Evolutionary conservation across 805 yeast species (phyloP), one percentile per base, ranked within the genome.

Genomic region (Teunomyces kruisii): DNA sequence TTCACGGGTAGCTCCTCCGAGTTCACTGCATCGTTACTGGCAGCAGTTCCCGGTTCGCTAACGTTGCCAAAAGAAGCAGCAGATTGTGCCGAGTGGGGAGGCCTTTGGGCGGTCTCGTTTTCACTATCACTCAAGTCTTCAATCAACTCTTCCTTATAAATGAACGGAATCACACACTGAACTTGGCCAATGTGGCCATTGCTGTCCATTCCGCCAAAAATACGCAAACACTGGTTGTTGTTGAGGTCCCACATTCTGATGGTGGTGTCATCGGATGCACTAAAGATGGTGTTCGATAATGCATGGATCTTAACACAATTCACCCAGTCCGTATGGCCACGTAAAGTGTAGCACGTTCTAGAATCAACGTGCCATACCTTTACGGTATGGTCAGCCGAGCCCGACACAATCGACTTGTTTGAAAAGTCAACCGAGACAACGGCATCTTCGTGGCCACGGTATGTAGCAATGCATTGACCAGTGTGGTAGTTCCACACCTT

Each of bases 351-450:
- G 60, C 97, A 94, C 0, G 96, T 87, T 67, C 96, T 76, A 6
- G 90, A 81, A 61, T 88, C 96, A 38, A 94, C 96, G 62, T 94
- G 95, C 99, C 99, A 94, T 10, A 94, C 91, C 64, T 90, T 89
- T 44, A 94, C 86, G 0, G 96, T 89, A 50, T 80, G 78, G 67
- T 94, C 99, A 0, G 96, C 96, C 29, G 95, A 84, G 0, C 98
- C 99, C 8, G 94, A 84, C 1, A 90, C 97, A 58, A 94, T 90
- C 26, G 88, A 74, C 57, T 88, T 88, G 51, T 80, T 77, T 51
- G 74, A 75, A 53, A 89, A 87, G 64, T 92, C 97, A 42, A 94
- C 89, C 52, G 88, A 80, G 33, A 86, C 74, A 3, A 94, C 96
- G 41, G 88, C 83, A 57, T 86, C 94, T 40, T 83, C 84, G 67